Percentiles rank a stretch among this genome's conserved stretches.
These are phyloP conservation scores for Leishmania aethiopica DNA, from an alignment of 208 protist species.

Conservation along the genomic window DNA sequence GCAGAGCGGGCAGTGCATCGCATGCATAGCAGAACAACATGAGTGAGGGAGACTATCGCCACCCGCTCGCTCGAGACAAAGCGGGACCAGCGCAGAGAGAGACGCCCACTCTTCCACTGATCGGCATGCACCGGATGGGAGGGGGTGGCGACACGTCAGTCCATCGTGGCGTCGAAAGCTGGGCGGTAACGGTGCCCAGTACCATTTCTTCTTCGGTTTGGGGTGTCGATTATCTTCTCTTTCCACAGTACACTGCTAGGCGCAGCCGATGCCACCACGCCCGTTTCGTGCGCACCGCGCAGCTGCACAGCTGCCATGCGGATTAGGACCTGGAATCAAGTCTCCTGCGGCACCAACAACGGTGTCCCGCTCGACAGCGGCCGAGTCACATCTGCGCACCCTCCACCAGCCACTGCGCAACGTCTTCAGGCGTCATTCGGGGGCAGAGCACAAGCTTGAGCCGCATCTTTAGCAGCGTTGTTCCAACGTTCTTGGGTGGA, in stretches of 20 bases:
- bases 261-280: neutral
- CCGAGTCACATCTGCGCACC: slow-evolving; percentile 9
- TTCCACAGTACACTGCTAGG: neutral
- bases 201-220: neutral
- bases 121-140: neutral
- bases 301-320: neutral
- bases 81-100: neutral
- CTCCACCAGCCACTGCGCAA: slow-evolving; percentile 25
- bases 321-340: neutral
- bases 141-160: too few relatives aligned
- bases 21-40: neutral
- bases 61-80: neutral
- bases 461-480: slow-evolving; percentile 53
- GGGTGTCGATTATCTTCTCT: neutral
- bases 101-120: too few relatives aligned
- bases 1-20: neutral
- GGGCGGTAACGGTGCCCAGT: neutral
- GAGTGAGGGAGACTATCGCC: neutral
- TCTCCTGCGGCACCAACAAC: too few relatives aligned
- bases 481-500: slow-evolving; percentile 49
- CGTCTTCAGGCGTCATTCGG: slow-evolving; percentile 14
- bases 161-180: neutral
- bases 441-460: slow-evolving; percentile 63
- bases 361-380: neutral
- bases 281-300: neutral